Base-by-base conservation (phyloP, 306 rosid species). In the Macrotyloma uniflorum region DNA sequence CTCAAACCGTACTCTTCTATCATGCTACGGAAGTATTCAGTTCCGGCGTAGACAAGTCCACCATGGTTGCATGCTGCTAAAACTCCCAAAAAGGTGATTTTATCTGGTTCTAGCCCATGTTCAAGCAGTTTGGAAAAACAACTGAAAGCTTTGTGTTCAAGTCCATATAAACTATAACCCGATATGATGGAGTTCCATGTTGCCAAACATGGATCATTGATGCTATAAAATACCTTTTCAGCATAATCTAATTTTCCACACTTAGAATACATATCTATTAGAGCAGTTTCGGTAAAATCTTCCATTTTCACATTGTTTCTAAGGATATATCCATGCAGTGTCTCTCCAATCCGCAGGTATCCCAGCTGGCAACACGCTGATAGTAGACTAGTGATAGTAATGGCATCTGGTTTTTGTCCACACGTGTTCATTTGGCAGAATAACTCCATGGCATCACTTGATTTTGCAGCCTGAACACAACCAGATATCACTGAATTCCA, bases 401-500 rank as follows among this genome's bases (percentile, higher is more conserved):
- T 80, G 67, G 87, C 82, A 77, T 93, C 97, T 7, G 91, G 93
- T 35, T 69, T 76, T 53, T 79, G 87, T 70, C 93, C 88, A 66
- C 26, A 78, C 63, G 12, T 64, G 84, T 74, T 83, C 97, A 93
- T 91, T 85, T 83, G 78, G 81, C 35, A 67, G 83, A 93, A 89
- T 74, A 91, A 73, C 70, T 81, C 87, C 78, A 89, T 62, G 75
- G 97, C 97, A 59, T 88, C 83, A 51, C 71, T 77, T 76, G 95
- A 70, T 78, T 84, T 89, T 83, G 97, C 98, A 50, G 87, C 83
- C 80, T 88, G 97, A 32, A 91, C 93, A 70, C 87, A 93, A 45
- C 95, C 89, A 18, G 93, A 93, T 77, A 93, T 89, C 74, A 88
- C 75, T 69, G 97, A 93, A 75, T 91, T 93, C 97, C 97, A 93